Evolutionary conservation across 192 early-diverging fungal genomes (phyloP).

Genomic region (Backusella mclennaniae): DNA sequence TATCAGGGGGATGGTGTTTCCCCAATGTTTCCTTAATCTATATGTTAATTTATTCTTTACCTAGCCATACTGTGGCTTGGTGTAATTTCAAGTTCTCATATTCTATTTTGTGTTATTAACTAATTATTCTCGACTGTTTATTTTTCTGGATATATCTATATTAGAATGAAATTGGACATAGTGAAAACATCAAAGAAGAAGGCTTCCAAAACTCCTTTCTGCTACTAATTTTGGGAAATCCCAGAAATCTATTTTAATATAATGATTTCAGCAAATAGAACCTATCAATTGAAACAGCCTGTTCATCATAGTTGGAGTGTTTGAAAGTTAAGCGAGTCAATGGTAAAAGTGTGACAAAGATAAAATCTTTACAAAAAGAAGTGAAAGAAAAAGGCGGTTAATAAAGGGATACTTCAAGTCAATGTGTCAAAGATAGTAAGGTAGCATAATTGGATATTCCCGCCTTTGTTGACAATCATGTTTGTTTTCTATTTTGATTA

Average conservation of each 20-base stretch:
- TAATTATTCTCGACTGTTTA: background rate
- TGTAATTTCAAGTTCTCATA: background rate
- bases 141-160: background rate
- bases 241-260: background rate
- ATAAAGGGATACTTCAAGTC: background rate
- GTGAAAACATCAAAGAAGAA: background rate
- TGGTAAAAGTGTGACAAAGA: background rate
- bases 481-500: background rate
- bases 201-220: background rate
- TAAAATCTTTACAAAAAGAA: background rate
- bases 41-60: conserved; percentile 6
- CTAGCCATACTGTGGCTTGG: conserved; percentile 6
- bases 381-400: background rate
- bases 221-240: background rate
- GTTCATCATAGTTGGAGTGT: background rate
- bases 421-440: background rate
- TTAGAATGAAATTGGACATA: background rate
- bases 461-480: background rate
- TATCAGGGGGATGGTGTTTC: background rate
- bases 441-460: background rate
- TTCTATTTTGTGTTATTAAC: conserved; percentile 7
- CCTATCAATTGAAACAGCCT: background rate
- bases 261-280: background rate
- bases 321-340: background rate
- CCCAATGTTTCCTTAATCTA: background rate